Conservation (phyloP, 2,329 filamentous ascomycete genomes). For the Dothideomycetidae sp. region DNA sequence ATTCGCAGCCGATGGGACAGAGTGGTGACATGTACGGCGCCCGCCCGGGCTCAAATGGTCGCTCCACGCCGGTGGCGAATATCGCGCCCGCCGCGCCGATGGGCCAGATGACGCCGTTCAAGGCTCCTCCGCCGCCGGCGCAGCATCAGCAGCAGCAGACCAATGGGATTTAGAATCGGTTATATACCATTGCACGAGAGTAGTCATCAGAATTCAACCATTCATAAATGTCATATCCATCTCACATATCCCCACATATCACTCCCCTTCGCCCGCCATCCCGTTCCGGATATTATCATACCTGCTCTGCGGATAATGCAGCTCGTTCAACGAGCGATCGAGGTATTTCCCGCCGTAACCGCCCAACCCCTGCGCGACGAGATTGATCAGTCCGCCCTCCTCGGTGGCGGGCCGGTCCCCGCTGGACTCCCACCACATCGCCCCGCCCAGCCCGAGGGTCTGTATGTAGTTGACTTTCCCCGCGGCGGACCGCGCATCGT, state of each 20-base stretch:
- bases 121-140: conserved; percentile 1
- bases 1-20: neutral
- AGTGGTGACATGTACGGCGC: neutral
- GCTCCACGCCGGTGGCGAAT: conserved; percentile 7
- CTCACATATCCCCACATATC: neutral
- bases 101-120: conserved; percentile 4
- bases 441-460: conserved; percentile 56
- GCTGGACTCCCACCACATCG: conserved; percentile 96
- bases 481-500: conserved; percentile 50
- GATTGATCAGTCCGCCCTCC: conserved; percentile 43
- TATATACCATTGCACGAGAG: too few species aligned
- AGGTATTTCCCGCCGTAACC: conserved; percentile 28
- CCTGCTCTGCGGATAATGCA: conserved; percentile 38
- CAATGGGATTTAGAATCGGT: conserved; percentile 2
- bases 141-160: conserved; percentile 3
- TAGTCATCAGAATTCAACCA: too few species aligned
- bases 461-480: conserved; percentile 61
- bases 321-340: conserved; percentile 33
- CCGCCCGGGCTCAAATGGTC: conserved; percentile 6
- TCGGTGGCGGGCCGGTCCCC: conserved; percentile 51
- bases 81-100: conserved; percentile 3
- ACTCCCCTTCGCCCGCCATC: conserved; percentile 22
- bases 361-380: conserved; percentile 28
- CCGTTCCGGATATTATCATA: conserved; percentile 39
- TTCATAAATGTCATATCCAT: neutral